Evolutionary conservation across 2,329 filamentous ascomycete genomes (phyloP).

Genomic region (Colletotrichum sp.): DNA sequence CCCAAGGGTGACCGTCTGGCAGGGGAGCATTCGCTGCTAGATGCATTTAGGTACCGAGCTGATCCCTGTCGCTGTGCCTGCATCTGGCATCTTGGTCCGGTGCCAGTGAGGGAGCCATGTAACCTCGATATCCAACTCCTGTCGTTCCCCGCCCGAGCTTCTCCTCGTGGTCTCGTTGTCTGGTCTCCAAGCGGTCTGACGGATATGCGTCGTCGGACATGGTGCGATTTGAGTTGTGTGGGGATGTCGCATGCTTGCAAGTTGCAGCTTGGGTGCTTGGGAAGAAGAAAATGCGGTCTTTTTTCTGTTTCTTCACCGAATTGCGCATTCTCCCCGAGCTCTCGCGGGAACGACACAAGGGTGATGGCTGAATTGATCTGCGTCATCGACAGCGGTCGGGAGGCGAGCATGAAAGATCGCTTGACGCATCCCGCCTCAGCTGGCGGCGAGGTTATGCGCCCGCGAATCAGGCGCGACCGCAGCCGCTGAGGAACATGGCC

Average conservation of each 20-base stretch:
- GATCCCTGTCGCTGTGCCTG: constrained; percentile 7
- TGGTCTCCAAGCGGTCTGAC: background rate
- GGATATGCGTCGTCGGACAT: background rate
- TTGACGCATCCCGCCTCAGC: background rate
- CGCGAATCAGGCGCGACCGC: background rate
- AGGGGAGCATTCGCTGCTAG: background rate
- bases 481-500: background rate
- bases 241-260: background rate
- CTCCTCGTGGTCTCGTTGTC: background rate
- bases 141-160: background rate
- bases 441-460: background rate
- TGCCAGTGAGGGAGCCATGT: constrained; percentile 13
- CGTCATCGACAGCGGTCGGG: background rate
- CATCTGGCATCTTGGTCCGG: constrained; percentile 16
- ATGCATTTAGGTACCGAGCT: constrained; percentile 7
- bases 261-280: background rate
- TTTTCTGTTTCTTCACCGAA: background rate
- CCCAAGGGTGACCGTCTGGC: background rate
- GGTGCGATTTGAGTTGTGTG: background rate
- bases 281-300: background rate
- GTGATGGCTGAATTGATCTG: background rate
- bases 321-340: background rate
- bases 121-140: constrained; percentile 3
- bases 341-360: background rate
- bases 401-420: background rate